Percentiles rank a stretch among this genome's conserved stretches.
Evolutionary conservation across 2,329 filamentous ascomycete species (phyloP).

Genomic region (Beauveria sp.): DNA sequence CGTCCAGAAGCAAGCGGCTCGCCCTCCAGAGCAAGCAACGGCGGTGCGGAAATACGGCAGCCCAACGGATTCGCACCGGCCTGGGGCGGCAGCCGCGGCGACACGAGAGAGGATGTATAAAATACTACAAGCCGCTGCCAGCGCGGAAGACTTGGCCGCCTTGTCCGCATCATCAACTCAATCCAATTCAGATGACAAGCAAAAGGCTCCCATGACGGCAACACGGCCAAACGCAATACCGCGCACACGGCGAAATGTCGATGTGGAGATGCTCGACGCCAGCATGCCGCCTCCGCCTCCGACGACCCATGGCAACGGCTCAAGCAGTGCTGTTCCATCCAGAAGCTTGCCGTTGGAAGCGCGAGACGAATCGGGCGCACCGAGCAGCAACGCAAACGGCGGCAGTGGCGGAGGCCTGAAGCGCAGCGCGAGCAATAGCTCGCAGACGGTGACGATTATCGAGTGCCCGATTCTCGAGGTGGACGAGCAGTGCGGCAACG

Average conservation of each 20-base stretch:
- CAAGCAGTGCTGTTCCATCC: background rate
- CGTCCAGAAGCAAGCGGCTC: background rate
- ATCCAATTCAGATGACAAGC: background rate
- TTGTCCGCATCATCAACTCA: background rate
- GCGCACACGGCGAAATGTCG: background rate
- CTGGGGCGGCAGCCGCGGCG: background rate
- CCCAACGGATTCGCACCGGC: background rate
- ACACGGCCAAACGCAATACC: background rate
- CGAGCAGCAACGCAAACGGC: background rate
- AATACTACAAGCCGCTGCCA: background rate
- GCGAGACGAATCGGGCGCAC: background rate
- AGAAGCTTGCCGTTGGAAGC: background rate
- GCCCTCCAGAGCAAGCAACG: background rate
- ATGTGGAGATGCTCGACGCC: conserved; percentile 7
- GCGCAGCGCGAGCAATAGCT: conserved; percentile 2
- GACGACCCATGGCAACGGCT: background rate
- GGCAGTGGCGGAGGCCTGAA: background rate
- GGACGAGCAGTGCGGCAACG: conserved; percentile 22
- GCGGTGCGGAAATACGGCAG: background rate
- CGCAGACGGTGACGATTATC: conserved; percentile 2
- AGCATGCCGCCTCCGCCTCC: background rate
- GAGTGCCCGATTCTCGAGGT: conserved; percentile 17
- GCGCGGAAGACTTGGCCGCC: background rate
- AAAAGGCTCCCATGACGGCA: background rate
- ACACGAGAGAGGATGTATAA: background rate